These are phyloP conservation scores for Rostrohypoxylon terebratum DNA, from an alignment of 495 filamentous ascomycete genomes.

Conservation along the genomic window DNA sequence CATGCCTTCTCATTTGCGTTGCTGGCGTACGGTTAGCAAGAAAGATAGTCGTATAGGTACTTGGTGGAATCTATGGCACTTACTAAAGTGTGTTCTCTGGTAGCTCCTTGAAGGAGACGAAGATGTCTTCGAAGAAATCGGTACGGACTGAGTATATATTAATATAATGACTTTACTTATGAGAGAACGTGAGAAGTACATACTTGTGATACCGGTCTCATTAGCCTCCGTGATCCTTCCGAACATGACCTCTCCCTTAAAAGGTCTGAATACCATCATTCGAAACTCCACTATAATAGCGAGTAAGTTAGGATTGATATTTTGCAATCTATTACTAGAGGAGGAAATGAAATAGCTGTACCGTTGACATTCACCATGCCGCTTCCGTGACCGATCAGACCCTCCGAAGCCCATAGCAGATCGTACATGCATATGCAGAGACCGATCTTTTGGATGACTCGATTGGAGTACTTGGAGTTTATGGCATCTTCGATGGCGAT, in stretches of 20 bases:
- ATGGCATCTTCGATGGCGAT: conserved; percentile 92
- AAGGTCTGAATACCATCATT: conserved; percentile 92
- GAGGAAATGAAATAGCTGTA: conserved; percentile 49
- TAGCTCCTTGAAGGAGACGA: conserved; percentile 76
- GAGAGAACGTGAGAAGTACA: conserved; percentile 37
- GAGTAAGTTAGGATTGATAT: background rate
- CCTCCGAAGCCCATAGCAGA: conserved; percentile 85
- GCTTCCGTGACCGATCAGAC: conserved; percentile 88
- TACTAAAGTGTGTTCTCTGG: conserved; percentile 80
- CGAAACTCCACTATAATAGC: conserved; percentile 80
- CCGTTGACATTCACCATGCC: conserved; percentile 93
- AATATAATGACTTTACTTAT: conserved; percentile 12
- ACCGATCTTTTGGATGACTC: conserved; percentile 75
- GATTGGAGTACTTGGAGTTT: conserved; percentile 93
- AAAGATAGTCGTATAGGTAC: conserved; percentile 4
- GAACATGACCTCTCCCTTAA: conserved; percentile 88
- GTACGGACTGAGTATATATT: conserved; percentile 69
- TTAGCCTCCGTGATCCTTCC: conserved; percentile 81
- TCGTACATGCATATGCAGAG: conserved; percentile 94
- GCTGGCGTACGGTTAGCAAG: conserved; percentile 52
- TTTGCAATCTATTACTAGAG: background rate
- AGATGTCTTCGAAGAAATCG: conserved; percentile 92
- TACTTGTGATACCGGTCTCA: conserved; percentile 79
- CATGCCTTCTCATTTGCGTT: conserved; percentile 79
- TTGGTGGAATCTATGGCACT: conserved; percentile 45